Evolutionary conservation across 768 basidiomycete species (phyloP).

Genomic region (Phanerodontia chrysosporium): DNA sequence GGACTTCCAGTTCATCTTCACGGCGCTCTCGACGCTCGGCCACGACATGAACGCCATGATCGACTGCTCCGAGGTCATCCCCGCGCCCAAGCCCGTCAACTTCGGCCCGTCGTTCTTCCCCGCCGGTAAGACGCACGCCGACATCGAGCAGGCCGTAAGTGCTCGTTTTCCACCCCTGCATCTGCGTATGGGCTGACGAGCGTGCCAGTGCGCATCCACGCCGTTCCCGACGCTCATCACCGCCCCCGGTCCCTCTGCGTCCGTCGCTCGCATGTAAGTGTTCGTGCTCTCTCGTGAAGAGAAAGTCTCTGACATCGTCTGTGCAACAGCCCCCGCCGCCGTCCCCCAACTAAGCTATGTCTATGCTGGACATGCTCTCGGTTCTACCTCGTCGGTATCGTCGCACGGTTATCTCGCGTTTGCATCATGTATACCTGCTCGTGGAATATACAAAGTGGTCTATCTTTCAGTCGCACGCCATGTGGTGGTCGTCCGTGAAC

Average conservation of each 20-base stretch:
- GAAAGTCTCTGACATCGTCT: not conserved
- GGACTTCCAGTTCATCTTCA: slow-evolving; percentile 12
- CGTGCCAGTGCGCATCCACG: slow-evolving; percentile 10
- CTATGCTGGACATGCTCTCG: too few species aligned
- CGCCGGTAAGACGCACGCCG: slow-evolving; percentile 22
- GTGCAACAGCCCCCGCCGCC: not conserved
- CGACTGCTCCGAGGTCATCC: slow-evolving; percentile 17
- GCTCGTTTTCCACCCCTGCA: too few species aligned
- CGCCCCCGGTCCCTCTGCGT: slow-evolving; percentile 11
- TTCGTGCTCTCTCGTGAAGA: too few species aligned
- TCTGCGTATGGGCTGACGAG: too few species aligned
- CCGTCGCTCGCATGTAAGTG: slow-evolving; percentile 12
- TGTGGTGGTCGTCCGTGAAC: too few species aligned
- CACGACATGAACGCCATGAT: slow-evolving; percentile 6
- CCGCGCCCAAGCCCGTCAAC: slow-evolving; percentile 2
- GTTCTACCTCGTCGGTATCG: too few species aligned
- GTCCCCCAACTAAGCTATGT: too few species aligned
- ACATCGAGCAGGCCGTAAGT: slow-evolving; percentile 19
- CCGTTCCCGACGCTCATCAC: slow-evolving; percentile 29
- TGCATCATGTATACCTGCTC: too few species aligned
- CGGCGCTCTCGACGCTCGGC: slow-evolving; percentile 19
- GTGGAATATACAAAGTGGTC: too few species aligned
- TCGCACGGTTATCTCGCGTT: too few species aligned
- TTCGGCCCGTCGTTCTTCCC: slow-evolving; percentile 15
- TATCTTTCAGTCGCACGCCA: too few species aligned